These are phyloP conservation scores for Xanthoceras sorbifolium DNA, from an alignment of 345 rosid genomes.

Conservation along the genomic window DNA sequence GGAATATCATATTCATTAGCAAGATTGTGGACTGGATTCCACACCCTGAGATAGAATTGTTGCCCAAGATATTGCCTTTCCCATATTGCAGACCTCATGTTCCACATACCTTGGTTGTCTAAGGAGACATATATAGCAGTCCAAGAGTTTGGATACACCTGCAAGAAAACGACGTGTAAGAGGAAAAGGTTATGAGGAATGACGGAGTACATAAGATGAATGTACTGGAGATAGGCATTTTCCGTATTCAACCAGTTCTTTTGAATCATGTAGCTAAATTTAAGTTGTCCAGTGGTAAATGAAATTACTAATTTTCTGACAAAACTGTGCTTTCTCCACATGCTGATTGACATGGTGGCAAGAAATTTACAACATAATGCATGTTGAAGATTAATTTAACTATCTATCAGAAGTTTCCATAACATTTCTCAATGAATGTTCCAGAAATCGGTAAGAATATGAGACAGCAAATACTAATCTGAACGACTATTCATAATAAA, in stretches of 20 bases:
- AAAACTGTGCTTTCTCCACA: neutral
- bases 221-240: neutral
- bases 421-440: too few species aligned
- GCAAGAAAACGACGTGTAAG: constrained; percentile 14
- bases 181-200: neutral
- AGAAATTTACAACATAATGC: neutral
- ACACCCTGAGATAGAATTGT: constrained; percentile 81
- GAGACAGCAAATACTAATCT: neutral
- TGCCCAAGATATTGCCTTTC: constrained; percentile 88
- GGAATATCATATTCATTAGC: constrained; percentile 78
- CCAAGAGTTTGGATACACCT: constrained; percentile 94
- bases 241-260: neutral
- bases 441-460: neutral
- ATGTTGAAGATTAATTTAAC: neutral
- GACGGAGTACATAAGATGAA: neutral
- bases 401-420: too few species aligned
- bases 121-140: constrained; percentile 70
- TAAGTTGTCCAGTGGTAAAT: neutral
- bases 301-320: neutral
- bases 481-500: neutral
- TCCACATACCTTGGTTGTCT: constrained; percentile 99
- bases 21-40: constrained; percentile 57
- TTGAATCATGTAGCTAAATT: neutral
- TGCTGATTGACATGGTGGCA: neutral
- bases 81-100: constrained; percentile 89